phyloP scores from a whole-genome alignment of 1,284 basidiomycete species.

The Ceratobasidium sp. region DNA sequence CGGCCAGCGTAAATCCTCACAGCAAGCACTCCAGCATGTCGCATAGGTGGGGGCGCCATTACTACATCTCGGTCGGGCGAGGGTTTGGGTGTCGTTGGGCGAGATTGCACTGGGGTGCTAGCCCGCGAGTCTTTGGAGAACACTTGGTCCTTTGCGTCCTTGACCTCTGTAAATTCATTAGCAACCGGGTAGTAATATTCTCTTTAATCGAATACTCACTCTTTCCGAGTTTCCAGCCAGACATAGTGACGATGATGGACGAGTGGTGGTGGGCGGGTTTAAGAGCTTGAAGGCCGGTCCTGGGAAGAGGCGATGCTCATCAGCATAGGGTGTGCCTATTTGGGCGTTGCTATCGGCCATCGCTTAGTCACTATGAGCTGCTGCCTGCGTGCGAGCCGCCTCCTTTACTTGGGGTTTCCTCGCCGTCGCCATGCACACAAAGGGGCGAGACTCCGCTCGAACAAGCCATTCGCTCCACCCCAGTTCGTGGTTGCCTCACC shows the following conservation, averaged over 20 bases:
- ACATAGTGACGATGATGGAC: slow-evolving; percentile 53
- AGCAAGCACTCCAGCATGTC: slow-evolving; percentile 81
- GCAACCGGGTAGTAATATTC: neutral
- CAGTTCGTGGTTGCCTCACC: neutral
- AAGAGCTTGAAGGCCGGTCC: slow-evolving; percentile 9
- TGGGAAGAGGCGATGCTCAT: slow-evolving; percentile 13
- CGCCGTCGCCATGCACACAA: neutral
- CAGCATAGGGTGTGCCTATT: slow-evolving; percentile 20
- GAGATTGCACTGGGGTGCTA: slow-evolving; percentile 61
- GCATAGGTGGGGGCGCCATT: slow-evolving; percentile 52
- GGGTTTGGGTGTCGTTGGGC: slow-evolving; percentile 74
- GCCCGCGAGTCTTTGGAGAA: slow-evolving; percentile 28
- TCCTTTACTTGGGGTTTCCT: neutral
- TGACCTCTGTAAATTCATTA: slow-evolving; percentile 30
- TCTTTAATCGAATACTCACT: slow-evolving; percentile 55
- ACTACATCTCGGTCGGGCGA: slow-evolving; percentile 24
- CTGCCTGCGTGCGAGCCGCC: neutral
- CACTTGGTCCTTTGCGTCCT: slow-evolving; percentile 45
- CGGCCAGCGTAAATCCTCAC: slow-evolving; percentile 91
- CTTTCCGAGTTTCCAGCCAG: slow-evolving; percentile 64
- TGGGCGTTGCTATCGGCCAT: slow-evolving; percentile 3
- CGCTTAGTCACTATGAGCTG: slow-evolving; percentile 27
- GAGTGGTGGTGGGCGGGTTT: slow-evolving; percentile 11
- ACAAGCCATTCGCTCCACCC: neutral
- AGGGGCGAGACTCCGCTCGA: too few species aligned